Base-by-base conservation (phyloP, 1,139 yeast genomes). In the Debaryomyces subglobosus region DNA sequence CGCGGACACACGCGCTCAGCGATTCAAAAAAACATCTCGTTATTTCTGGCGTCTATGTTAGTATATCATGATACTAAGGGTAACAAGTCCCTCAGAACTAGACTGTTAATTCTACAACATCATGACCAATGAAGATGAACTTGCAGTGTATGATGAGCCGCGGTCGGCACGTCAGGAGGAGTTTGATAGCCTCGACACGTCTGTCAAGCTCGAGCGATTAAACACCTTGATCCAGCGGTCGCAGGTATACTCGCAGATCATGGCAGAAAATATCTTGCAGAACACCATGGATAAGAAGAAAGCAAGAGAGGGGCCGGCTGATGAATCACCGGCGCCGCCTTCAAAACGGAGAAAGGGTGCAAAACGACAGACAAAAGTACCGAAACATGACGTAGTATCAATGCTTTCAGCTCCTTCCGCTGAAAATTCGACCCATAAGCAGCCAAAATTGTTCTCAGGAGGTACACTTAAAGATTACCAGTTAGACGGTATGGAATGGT, bases 401-500 rank as follows among this genome's bases (percentile, higher is more conserved):
- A 65, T 67, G 71, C 54, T 68, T 18, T 46, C 61, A 1, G 44
- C 34, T n/a, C 49, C 49, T 6, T 46, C 49, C 5, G 46, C 46
- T 1, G 35, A 32, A 23, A 15, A 16, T 12, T 27, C 46, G 13
- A 29, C 59, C 29, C 67, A 68, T 38, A 62, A 65, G 30, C 96
- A 91, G 61, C 97, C 97, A 0, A 66, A 71, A 20, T 61, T 86
- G 10, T 64, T 92, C 4, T 71, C 82, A 1, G 94, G 94, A 9
- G 89, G 90, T 24, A 62, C 60, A 0, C 72, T 94, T 72, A 89
- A 91, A 60, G 86, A 84, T 29, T 92, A 94, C 62, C 99, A 94
- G 65, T 64, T 90, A 24, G 94, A 88, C 48, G 99, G 98, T 0
- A 78, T 92, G 49, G 92, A 89, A 56, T 94, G 98, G 98, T 70